Conservation (phyloP, 2,329 filamentous ascomycete genomes). For the Fusarium denticulatum region DNA sequence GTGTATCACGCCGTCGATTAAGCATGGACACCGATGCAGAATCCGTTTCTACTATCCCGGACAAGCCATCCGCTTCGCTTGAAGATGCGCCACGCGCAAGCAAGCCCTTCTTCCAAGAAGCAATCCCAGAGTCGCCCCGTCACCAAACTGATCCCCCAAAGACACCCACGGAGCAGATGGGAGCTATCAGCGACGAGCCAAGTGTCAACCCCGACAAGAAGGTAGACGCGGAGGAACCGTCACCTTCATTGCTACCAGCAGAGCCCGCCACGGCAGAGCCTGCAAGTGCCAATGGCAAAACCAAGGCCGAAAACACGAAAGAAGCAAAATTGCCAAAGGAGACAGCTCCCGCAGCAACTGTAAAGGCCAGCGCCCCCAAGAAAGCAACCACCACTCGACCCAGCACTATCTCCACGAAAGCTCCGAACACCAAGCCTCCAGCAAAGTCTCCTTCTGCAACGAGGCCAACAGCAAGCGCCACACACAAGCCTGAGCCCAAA, state of each 20-base stretch:
- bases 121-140: conserved; percentile 56
- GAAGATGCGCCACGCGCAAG: conserved; percentile 40
- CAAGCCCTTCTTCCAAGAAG: conserved; percentile 48
- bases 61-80: conserved; percentile 48
- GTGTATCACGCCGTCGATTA: conserved; percentile 49
- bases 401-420: conserved; percentile 40
- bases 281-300: conserved; percentile 34
- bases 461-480: conserved; percentile 39
- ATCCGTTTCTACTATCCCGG: conserved; percentile 49
- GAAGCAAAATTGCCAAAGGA: conserved; percentile 18
- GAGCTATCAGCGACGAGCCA: conserved; percentile 47
- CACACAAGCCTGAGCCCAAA: conserved; percentile 45
- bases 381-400: conserved; percentile 37
- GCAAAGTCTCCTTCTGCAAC: conserved; percentile 35
- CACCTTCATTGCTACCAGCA: conserved; percentile 19
- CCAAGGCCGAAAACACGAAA: conserved; percentile 37
- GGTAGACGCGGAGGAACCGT: conserved; percentile 52
- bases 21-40: conserved; percentile 50
- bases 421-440: conserved; percentile 26
- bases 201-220: conserved; percentile 54
- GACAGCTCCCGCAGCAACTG: conserved; percentile 14
- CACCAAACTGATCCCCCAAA: conserved; percentile 35
- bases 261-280: conserved; percentile 25
- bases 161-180: conserved; percentile 21
- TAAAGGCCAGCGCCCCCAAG: conserved; percentile 23